phyloP scores from a whole-genome alignment of 177 flowering plant genomes.

The Telopea speciosissima region DNA sequence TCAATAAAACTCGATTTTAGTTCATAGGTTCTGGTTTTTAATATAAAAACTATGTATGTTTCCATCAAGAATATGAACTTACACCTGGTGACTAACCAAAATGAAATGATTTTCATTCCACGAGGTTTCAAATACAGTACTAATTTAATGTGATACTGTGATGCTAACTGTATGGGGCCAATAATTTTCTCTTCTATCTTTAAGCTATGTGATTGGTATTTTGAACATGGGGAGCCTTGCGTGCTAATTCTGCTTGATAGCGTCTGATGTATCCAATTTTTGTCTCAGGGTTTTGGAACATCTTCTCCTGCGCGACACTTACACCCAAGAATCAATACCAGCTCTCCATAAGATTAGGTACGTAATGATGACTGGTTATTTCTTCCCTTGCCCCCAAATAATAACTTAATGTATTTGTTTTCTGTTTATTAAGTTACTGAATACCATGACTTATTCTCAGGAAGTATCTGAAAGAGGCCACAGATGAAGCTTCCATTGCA shows the following conservation, averaged over 20 bases:
- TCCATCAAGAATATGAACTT: too few species aligned
- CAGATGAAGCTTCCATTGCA: constrained; percentile 91
- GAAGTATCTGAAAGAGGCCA: constrained; percentile 84
- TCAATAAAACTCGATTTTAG: too few species aligned
- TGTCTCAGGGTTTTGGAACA: constrained; percentile 67
- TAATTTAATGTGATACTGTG: neutral
- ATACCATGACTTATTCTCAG: constrained; percentile 33
- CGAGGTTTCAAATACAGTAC: neutral
- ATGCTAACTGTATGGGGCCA: neutral
- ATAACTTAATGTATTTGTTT: too few species aligned
- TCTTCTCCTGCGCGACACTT: constrained; percentile 73
- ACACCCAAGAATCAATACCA: constrained; percentile 79
- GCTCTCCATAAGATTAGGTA: constrained; percentile 92
- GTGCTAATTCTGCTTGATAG: neutral
- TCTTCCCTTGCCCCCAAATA: too few species aligned
- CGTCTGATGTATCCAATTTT: constrained; percentile 5
- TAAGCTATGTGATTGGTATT: neutral
- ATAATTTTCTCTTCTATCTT: neutral
- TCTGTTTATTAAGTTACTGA: neutral
- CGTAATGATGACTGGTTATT: neutral
- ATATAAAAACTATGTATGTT: too few species aligned
- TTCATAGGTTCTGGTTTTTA: too few species aligned
- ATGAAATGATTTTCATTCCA: neutral
- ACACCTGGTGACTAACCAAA: neutral
- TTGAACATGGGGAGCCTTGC: too few species aligned